Percentiles rank a stretch among this genome's conserved stretches.
Conservation (phyloP, 176 grass and related monocot genomes). For the Avena sativa region DNA sequence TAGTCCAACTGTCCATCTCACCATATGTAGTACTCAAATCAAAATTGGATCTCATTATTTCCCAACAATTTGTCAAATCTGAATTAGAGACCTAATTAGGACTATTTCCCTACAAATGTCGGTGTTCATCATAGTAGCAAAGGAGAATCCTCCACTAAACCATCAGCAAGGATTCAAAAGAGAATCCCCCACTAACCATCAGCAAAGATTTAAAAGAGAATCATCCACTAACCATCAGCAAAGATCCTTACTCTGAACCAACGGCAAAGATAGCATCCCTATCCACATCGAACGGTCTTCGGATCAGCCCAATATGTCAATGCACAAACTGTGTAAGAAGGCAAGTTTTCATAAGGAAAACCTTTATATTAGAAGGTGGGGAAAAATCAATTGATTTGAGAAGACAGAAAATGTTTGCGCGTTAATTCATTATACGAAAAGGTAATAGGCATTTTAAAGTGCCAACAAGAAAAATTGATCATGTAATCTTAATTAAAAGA, state of each 20-base stretch:
- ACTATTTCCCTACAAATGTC: background rate
- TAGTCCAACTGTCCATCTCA: conserved; percentile 36
- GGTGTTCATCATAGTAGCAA: background rate
- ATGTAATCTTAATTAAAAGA: background rate
- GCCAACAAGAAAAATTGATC: background rate
- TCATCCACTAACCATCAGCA: background rate
- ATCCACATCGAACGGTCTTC: conserved; percentile 8
- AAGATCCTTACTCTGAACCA: conserved; percentile 37
- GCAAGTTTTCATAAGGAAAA: background rate
- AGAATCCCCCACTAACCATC: no score
- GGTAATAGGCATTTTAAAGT: background rate
- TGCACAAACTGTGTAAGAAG: conserved; percentile 6
- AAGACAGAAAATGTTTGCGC: background rate
- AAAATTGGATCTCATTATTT: no score
- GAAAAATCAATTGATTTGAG: conserved; percentile 1
- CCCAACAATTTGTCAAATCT: background rate
- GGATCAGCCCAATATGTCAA: background rate
- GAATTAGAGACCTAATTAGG: background rate
- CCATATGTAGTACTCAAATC: background rate
- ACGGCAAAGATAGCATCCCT: conserved; percentile 24
- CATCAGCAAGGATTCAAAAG: no score
- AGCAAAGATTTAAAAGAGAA: no score
- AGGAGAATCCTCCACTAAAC: background rate
- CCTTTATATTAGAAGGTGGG: background rate
- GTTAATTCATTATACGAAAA: background rate